Evolutionary conservation across 1,284 basidiomycete genomes (phyloP), one percentile per base, ranked within the genome.

Genomic region (Moesziomyces sp.): DNA sequence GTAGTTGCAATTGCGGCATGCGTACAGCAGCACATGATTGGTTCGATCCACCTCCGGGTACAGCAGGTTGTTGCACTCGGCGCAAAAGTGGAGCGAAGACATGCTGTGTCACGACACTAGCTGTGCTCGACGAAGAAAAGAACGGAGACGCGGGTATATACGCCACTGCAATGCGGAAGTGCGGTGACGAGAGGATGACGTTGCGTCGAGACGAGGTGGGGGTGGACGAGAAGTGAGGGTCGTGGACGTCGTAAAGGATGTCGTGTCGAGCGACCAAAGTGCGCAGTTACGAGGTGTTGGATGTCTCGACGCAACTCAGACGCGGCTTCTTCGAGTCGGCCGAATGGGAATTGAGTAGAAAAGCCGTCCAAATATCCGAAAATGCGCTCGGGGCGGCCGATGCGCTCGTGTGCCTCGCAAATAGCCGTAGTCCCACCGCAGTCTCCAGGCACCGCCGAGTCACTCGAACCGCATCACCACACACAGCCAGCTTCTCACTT

Each of bases 1-100:
- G 84, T 92, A 95, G 18, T 88, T 86, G 86, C 96, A 99, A 84
- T 97, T 97, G 49, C 94, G 89, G 85, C 96, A 99, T 4, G 91
- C 92, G 80, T 94, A 96, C 60, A 96, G 89, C 87, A 99, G 91
- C 54, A 92, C 89, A 58, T 92, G 89, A 51, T 93, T 91, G 74
- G 91, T 88, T 67, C 90, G 90, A 85, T 97, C 94, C 33, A 88
- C 88, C 68, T 86, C 86, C 24, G 94, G 94, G 84, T 96, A 96
- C 51, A 97, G 88, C 43, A 97, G 88, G 85, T 97, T 97, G 87
- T 96, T 97, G 87, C 80, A 83, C 56, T 81, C 81, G 18, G 76
- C 75, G 52, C 81, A 83, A 52, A 83, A 83, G 62, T 83, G 74
- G 23, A 83, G 72, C 18, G 80, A 78, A 5, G 78, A 74, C 80